Base-by-base conservation (phyloP, 2,329 filamentous ascomycete species). In the Pleurostoma richardsiae region DNA sequence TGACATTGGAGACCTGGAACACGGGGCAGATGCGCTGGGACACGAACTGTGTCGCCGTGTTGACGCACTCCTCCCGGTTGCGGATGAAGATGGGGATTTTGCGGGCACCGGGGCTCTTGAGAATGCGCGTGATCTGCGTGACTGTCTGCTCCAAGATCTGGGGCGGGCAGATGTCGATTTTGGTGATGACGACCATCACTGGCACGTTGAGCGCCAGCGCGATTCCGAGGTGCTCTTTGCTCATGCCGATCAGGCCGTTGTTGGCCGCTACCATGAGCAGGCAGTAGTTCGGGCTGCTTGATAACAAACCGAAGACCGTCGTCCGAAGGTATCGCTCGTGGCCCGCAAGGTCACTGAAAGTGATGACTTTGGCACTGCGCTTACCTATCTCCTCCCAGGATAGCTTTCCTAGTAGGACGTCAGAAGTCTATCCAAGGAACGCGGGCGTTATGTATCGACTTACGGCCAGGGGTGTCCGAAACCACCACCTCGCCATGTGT, bases 361-460 rank as follows among this genome's bases (percentile, higher is more conserved):
- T 88, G 58, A 97, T 96, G 44, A 99, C 91, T 74, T 99, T 99
- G 43, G 92, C 86, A 58, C 90, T 95, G 55, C 90, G 86, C 67
- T 88, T 90, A 45, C 94, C 94, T 61, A 99, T 96, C 65, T 99
- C 94, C 65, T 96, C 92, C 94, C 94, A 99, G 4, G 91, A 92
- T 31, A 97, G 73, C 55, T 81, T 81, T 39, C 73, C 72, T 75
- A 28, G 3, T 29, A 19, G 5, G 28, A 28, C 26, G 50, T 62
- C 31, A 60, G 56, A 28, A n/a, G 29, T 47, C 38, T 10, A 27
- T 29, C 10, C 2, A 6, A 11, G 8, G 3, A n/a, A 5, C 28
- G 6, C 10, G 10, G 10, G 11, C 7, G 7, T 6, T 29, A 19
- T 65, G 69, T 86, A 89, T 19, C 19, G 19, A 19, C 19, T 19